Evolutionary conservation across 176 grass and related monocot genomes (phyloP), one percentile per base, ranked within the genome.

Genomic region (Typha latifolia): DNA sequence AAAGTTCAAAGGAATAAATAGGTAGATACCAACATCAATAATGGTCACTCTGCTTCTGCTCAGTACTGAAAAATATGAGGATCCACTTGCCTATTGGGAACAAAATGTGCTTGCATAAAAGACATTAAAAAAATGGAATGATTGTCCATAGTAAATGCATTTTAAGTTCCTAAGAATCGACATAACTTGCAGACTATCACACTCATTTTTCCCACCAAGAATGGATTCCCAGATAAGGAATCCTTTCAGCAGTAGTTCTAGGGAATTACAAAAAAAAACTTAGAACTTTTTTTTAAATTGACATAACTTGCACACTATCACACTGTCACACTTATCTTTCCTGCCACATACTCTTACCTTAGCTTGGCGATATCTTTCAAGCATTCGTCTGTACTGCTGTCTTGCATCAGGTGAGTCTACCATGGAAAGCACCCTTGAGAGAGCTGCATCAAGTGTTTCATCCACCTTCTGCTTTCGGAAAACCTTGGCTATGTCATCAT

Each of bases 401-500:
- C 95, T 87, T 59, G 95, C 89, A 67, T 87, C 78, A 67, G 85
- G 67, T 74, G 83, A 87, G 43, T 87, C 86, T 11, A 94, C 95
- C 86, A 99, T 87, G 12, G 83, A 99, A 49, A 93, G 8, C 53
- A 99, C 95, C 81, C 95, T 82, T 48, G 89, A 90, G 66, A 99
- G 64, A 51, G 95, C 77, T 66, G 87, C 84, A 23, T 94, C 85
- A 62, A 99, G 51, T 52, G 95, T 68, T 67, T 83, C 79, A 85
- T 99, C 89, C 29, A 99, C 89, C 71, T 99, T 99, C 67, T 90
- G 89, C 62, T 68, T 88, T 37, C 84, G 86, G 68, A 99, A 99
- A 56, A 81, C 32, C 74, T 93, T 90, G 37, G 76, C 66, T 62
- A 88, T 80, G 69, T 93, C 89, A 57, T 99, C 89, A 1, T 86